Base-by-base conservation (phyloP, 2,329 filamentous ascomycete species). In the Trichoderma polysporum region DNA sequence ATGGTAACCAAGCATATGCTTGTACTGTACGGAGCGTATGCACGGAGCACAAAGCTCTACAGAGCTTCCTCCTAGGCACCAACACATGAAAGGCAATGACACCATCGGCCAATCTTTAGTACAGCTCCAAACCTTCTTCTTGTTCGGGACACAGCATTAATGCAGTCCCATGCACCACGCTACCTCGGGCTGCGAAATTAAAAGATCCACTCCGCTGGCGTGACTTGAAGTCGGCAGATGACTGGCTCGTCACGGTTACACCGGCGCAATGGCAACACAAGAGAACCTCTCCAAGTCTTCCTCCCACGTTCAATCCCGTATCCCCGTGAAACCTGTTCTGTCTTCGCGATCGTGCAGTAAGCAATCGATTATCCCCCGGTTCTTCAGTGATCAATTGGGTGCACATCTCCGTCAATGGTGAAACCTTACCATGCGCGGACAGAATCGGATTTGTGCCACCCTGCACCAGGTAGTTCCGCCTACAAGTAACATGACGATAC, bases 311-410 rank as follows among this genome's bases (percentile, higher is more conserved):
- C n/a, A 35, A 37, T 37, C 35, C 60, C 25, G 60, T 53, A 19
- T 49, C 49, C 50, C 50, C 37, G 50, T 54, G 33, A 33, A 56
- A 63, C 60, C 50, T 53, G 33, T 22, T 54, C 45, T 63, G 17
- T 56, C 25, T 27, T 63, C 60, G 60, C 60, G 60, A 63, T 63
- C 60, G 53, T 63, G 50, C 60, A 63, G 60, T 37, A 31, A 17
- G 25, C 29, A 54, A 63, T 63, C 50, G 60, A 19, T 25, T 60
- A 13, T 63, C 53, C 13, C 27, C 22, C 60, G 37, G 50, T 41
- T 47, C 35, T 25, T 33, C 49, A 54, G 37, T 35, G 50, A 63
- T 56, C 39, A 45, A 45, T 56, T 56, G 19, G 60, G 35, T 22
- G 50, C 50, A 35, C 60, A 56, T 63, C 50, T 56, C 60, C 60